Percentiles rank a stretch among this genome's conserved stretches.
Evolutionary conservation across 345 rosid species (phyloP).

Genomic region (Lepidium didymum): DNA sequence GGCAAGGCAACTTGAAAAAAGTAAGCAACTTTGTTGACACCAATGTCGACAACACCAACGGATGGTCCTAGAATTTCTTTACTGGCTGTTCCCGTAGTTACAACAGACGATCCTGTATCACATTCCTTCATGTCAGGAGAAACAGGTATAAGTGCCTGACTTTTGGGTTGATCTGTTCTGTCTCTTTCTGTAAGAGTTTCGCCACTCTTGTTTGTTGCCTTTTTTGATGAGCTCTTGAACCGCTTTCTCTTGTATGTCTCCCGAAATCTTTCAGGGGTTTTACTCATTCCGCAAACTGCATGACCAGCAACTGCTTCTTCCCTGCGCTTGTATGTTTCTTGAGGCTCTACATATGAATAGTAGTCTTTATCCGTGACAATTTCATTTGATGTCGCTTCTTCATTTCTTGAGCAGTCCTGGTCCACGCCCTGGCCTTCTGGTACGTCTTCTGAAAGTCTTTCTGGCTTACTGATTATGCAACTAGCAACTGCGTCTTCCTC

Average conservation of each 20-base stretch:
- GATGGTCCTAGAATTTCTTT: constrained; percentile 35
- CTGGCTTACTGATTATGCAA: constrained; percentile 4
- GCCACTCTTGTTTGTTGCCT: neutral
- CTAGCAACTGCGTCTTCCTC: constrained; percentile 8
- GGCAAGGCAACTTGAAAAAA: constrained; percentile 54
- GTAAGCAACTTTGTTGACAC: constrained; percentile 46
- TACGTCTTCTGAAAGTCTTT: neutral
- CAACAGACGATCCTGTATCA: constrained; percentile 22
- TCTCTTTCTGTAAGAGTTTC: constrained; percentile 8
- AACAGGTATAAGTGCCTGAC: constrained; percentile 8
- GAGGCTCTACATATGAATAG: constrained; percentile 8
- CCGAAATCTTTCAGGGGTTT: constrained; percentile 16
- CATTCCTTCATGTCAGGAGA: constrained; percentile 29
- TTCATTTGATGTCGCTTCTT: neutral
- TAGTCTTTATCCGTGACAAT: constrained; percentile 8
- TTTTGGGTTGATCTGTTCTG: constrained; percentile 19
- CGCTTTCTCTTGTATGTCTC: constrained; percentile 29
- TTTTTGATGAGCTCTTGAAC: constrained; percentile 11
- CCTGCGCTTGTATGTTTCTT: constrained; percentile 16
- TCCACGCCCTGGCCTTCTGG: neutral
- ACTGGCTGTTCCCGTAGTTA: constrained; percentile 40
- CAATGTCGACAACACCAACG: constrained; percentile 54
- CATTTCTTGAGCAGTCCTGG: constrained; percentile 9
- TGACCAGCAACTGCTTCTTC: neutral
- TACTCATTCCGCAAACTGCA: constrained; percentile 11